Evolutionary conservation across 176 grass and related monocot species (phyloP), one percentile per base, ranked within the genome.

Genomic region (Carex kokanica): DNA sequence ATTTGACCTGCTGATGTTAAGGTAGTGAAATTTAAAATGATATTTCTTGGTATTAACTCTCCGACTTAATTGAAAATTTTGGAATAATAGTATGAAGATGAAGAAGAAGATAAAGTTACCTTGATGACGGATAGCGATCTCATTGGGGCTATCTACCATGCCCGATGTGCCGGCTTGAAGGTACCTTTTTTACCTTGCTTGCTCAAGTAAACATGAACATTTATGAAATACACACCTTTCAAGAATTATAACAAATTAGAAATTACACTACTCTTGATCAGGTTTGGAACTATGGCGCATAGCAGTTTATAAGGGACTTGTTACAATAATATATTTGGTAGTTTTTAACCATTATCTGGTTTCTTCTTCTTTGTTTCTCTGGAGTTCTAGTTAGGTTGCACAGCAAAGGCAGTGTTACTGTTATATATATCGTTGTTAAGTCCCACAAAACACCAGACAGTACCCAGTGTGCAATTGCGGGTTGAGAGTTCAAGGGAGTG

Each of bases 21-120:
- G 53, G 8, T 59, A 8, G 55, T 8, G 16, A 41, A 34, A 25
- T 52, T 70, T 7, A 9, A 59, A 84, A 75, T 23, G 34, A 54
- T 77, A 77, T 70, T 77, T 49, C 27, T 77, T 53, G 63, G 57
- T 61, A 12, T 62, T 79, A 41, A 68, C 29, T 12, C 63, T 13
- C 63, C 53, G 15, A 31, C 15, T 88, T 14, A 81, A 55, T 54
- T 74, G 8, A 65, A 23, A 57, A 38, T 3, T 51, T 81, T 82
- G 61, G 43, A 68, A 51, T 64, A 58, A 63, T 78, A 90, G 88
- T 98, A 98, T 66, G 57, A 98, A 7, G 95, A 98, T 21, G 92
- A 94, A 16, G 92, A 98, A 90, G 90, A 89, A 36, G 95, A 94
- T 51, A 98, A 64, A 78, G 95, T 98, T 72, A 54, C 94, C 64